Evolutionary conservation across 192 early-diverging fungal species (phyloP), one percentile per base, ranked within the genome.

Genomic region (Backusella tarrabulga): DNA sequence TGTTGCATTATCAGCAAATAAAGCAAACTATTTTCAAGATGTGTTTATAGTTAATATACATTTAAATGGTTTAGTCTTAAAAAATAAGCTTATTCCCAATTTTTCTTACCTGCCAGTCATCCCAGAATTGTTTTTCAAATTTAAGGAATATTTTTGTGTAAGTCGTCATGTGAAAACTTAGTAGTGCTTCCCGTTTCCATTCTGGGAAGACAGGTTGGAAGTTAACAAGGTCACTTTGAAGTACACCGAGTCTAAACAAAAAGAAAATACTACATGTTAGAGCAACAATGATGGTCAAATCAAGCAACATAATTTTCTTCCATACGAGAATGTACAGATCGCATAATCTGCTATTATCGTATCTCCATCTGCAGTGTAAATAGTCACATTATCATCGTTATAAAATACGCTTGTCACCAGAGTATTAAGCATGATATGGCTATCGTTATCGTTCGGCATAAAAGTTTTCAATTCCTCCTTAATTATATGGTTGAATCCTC

Each of bases 141-240:
- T 79, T 83, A 34, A 85, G 38, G 35, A 83, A 85, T 26, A 85
- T 83, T 52, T 85, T 85, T 54, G 78, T 82, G 63, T 85, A 85
- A 0, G 78, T 80, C 1, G 81, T 73, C 56, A 83, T 83, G 50
- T 85, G 84, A 23, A 85, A 85, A 35, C 75, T 79, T 14, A 80
- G 71, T 34, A 85, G 35, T 3, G 81, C 81, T 35, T 85, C 81
- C 8, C 74, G 23, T 68, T 85, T 85, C 84, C 84, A 85, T 34
- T 76, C 72, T 34, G 84, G 84, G 32, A 85, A 83, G 15, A 56
- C 14, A 6, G 84, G 84, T 19, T 67, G 54, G 34, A 83, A 85
- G 14, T 73, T 36, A 23, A 85, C 84, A 38, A 40, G 40, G 19
- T 70, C 71, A 63, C 69, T 60, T 63, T 85, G 84, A 17, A 83